Evolutionary conservation across 345 rosid genomes (phyloP), one percentile per base, ranked within the genome.

Genomic region (Populus tremula): DNA sequence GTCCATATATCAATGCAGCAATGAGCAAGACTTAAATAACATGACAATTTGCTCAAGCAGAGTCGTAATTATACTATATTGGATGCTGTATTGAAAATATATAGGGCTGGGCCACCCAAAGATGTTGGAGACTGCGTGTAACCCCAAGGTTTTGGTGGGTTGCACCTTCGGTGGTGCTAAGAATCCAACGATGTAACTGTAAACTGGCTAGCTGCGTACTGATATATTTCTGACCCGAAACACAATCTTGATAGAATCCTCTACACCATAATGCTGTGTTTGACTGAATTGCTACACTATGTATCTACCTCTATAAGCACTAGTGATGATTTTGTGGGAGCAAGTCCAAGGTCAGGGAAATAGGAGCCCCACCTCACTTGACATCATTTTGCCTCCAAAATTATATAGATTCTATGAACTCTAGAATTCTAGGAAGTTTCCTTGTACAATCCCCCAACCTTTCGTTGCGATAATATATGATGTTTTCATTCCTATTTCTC

Each of bases 361-460:
- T n/a, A 69, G 67, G 38, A 65, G 43, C 69, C 81, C 81, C 79
- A 50, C 69, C 81, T 78, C 76, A 63, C 72, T 23, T 21, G 9
- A n/a, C 18, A 82, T 82, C 70, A 41, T 38, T 69, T 5, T 78
- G 79, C 73, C 73, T 74, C 66, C 7, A 45, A 31, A 68, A 49
- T 77, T 78, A 38, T 21, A n/a, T 9, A 56, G 63, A 56, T 54
- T 71, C 63, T 6, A 47, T 9, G 38, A 25, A 16, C 49, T 17
- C 35, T 47, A 27, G 21, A 70, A 47, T 13, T 47, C 39, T 17
- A 70, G 35, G 41, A 45, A 43, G 17, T 43, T 35, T 70, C 62
- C 29, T 31, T 3, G 0, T 27, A 25, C 21, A 16, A 25, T 36
- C 29, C 21, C 63, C 8, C 29, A 25, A 9, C 2, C 63, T 56